These are phyloP conservation scores for Leccinum pachyderme DNA, from an alignment of 1,284 basidiomycete species.

Conservation along the genomic window DNA sequence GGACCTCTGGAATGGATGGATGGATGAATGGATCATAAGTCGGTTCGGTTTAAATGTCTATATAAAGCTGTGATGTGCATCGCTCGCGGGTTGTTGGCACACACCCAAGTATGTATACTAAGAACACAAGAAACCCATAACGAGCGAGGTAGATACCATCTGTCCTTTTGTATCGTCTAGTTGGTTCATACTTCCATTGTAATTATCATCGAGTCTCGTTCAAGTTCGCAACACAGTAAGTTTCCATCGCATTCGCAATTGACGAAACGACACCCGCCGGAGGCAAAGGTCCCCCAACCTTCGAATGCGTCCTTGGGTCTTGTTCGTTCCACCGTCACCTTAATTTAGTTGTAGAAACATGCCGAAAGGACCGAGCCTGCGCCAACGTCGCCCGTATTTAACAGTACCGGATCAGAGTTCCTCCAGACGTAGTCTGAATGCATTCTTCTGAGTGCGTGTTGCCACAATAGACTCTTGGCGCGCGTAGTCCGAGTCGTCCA, in stretches of 20 bases:
- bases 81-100: neutral
- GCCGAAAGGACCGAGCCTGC: neutral
- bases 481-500: constrained; percentile 8
- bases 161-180: neutral
- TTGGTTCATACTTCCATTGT: constrained; percentile 27
- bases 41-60: neutral
- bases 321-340: neutral
- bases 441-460: constrained; percentile 27
- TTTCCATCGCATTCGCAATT: constrained; percentile 7
- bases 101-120: too few relatives aligned
- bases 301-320: neutral
- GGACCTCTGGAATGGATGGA: neutral
- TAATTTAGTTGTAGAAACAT: neutral
- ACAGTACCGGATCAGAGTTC: constrained; percentile 23
- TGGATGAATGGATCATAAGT: neutral
- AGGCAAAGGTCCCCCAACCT: constrained; percentile 5
- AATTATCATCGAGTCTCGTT: neutral
- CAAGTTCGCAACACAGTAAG: too few relatives aligned
- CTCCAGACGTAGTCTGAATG: constrained; percentile 26
- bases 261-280: neutral
- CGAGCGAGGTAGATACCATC: too few relatives aligned
- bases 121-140: too few relatives aligned
- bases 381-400: constrained; percentile 5
- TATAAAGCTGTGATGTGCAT: neutral
- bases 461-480: constrained; percentile 23